A percentile compares a stretch with the other conserved stretches of the same genome.
Evolutionary conservation across 2,329 filamentous ascomycete species (phyloP).

Genomic region (Alternaria brassicicola): DNA sequence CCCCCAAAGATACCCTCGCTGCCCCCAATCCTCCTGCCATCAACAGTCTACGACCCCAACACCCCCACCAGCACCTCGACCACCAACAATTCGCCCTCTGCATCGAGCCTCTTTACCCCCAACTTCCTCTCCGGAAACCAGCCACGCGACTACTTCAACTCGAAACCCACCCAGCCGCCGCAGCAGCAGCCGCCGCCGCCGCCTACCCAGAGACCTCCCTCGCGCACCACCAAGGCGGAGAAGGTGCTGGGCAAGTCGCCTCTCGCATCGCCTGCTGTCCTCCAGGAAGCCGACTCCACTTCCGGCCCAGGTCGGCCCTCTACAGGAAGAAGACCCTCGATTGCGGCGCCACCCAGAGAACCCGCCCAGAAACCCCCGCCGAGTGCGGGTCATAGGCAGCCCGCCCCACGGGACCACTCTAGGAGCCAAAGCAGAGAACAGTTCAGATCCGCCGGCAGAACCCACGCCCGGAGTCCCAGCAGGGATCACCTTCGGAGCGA

Average conservation of each 20-base stretch:
- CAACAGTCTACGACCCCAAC: slow-evolving; percentile 48
- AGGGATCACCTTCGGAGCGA: slow-evolving; percentile 36
- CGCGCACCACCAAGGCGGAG: slow-evolving; percentile 37
- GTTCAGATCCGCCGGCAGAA: slow-evolving; percentile 20
- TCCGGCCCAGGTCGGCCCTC: slow-evolving; percentile 28
- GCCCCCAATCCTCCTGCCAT: slow-evolving; percentile 38
- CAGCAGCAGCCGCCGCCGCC: no score
- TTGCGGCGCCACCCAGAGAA: slow-evolving; percentile 19
- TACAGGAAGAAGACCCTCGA: slow-evolving; percentile 32
- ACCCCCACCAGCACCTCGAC: slow-evolving; percentile 41
- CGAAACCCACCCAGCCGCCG: slow-evolving; percentile 30
- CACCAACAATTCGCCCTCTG: slow-evolving; percentile 39
- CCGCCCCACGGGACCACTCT: slow-evolving; percentile 24
- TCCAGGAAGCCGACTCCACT: slow-evolving; percentile 35
- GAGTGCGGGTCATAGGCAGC: slow-evolving; percentile 26
- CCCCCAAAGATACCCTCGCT: slow-evolving; percentile 42
- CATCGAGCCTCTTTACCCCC: slow-evolving; percentile 45
- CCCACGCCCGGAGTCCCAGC: slow-evolving; percentile 9
- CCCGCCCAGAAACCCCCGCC: slow-evolving; percentile 29
- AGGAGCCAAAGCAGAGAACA: slow-evolving; percentile 32
- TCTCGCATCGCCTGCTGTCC: slow-evolving; percentile 45
- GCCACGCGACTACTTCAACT: slow-evolving; percentile 50
- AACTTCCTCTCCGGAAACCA: slow-evolving; percentile 29
- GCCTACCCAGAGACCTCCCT: slow-evolving; percentile 32
- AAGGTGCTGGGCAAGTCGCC: slow-evolving; percentile 40